Base-by-base conservation (phyloP, 225 moss, liverwort and hornwort genomes). In the Thuidium tamariscinum region DNA sequence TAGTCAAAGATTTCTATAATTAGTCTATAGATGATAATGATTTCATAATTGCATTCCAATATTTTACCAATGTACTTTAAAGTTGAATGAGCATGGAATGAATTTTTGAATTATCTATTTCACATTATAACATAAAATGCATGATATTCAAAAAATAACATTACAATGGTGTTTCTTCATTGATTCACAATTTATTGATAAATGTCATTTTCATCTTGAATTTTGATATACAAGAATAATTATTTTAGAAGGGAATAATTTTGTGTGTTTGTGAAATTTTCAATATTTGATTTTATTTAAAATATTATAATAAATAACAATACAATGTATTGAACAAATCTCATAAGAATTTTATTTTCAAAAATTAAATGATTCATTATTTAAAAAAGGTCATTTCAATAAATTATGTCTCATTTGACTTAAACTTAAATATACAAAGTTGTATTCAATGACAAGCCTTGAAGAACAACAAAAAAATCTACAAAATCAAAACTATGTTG, bases 261-360 rank as follows among this genome's bases (percentile, higher is more conserved):
- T n/a, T n/a, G n/a, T n/a, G 1, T 5, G 14, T 34, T 0, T 19
- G 3, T 13, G n/a, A 44, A 44, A 5, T 7, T 32, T 12, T 7
- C 0, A 12, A 20, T 30, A 7, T 20, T 1, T 0, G 26, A 49
- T 73, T 30, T 19, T 7, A 19, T 73, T 6, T 73, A 2, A 37
- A 78, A 39, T 7, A 2, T 39, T 57, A n/a, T 57, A 77, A 25
- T 26, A 1, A 57, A 36, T 26, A 39, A 18, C 7, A 78, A 16
- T 57, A 11, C 8, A 49, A 16, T 36, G 9, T 9, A 52, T n/a
- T 14, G 9, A n/a, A 75, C 14, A n/a, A 52, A 34, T 74, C 13
- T 2, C 19, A 73, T 7, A 48, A 10, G 1, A 12, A 32, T 4
- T 52, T 4, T 0, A 4, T 74, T 74, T 48, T 34, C 0, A 9